Conservation (phyloP, 331 rosid species). For the Erythrophleum ivorense region DNA sequence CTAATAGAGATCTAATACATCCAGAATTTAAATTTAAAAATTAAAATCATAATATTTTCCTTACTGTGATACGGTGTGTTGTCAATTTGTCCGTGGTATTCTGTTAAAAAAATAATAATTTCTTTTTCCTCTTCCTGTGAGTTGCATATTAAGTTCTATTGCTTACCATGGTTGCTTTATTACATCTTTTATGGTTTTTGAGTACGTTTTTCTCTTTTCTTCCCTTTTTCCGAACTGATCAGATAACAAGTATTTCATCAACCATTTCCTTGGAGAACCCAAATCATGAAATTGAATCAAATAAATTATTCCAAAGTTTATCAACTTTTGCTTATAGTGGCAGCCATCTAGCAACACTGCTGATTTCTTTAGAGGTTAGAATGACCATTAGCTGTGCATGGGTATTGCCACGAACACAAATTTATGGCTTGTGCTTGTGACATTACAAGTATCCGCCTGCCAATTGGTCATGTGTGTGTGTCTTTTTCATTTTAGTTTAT, state of each 20-base stretch:
- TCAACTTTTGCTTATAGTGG: neutral
- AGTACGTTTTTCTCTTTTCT: neutral
- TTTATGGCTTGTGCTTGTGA: conserved; percentile 3
- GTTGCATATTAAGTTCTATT: neutral
- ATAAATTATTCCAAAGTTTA: neutral
- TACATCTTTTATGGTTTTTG: neutral
- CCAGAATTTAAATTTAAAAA: neutral
- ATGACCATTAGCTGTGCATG: neutral
- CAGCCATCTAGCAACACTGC: neutral
- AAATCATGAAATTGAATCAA: neutral
- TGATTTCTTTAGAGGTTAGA: conserved; percentile 23
- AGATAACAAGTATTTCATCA: neutral
- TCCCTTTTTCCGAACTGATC: neutral
- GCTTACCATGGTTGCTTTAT: neutral
- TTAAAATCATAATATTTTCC: neutral
- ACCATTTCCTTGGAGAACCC: neutral
- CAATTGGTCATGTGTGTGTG: neutral
- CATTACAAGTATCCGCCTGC: neutral
- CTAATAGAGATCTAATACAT: neutral
- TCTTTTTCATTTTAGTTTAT: neutral
- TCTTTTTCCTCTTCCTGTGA: neutral
- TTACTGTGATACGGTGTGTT: neutral
- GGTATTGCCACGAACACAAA: neutral
- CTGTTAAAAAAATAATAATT: no score
- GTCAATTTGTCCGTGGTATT: neutral